A percentile compares a stretch with the other conserved stretches of the same genome.
Conservation (phyloP, 176 grass and related monocot genomes). For the Musa troglodytarum region DNA sequence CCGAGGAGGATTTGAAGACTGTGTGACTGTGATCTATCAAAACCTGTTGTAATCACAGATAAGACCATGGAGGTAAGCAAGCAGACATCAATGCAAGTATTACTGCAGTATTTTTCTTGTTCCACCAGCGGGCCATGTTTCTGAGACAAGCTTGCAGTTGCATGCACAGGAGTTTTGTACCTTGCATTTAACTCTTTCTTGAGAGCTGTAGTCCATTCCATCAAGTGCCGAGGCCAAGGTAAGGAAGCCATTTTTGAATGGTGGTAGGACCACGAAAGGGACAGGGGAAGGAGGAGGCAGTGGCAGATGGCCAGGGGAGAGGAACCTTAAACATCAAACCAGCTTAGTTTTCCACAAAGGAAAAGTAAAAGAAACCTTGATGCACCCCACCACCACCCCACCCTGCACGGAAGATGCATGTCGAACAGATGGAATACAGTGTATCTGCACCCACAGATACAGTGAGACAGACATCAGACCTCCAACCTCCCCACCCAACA, state of each 20-base stretch:
- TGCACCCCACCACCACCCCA: not conserved
- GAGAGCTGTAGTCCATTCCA: too few species aligned
- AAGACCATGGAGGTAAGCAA: too few species aligned
- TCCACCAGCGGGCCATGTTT: too few species aligned
- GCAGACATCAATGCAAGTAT: too few species aligned
- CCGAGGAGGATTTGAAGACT: too few species aligned
- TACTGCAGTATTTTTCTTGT: too few species aligned
- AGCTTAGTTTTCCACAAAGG: not conserved
- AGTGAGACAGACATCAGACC: not conserved
- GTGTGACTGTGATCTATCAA: too few species aligned
- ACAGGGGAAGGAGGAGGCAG: not conserved
- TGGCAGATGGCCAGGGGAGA: not conserved
- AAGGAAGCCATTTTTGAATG: too few species aligned
- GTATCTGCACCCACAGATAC: conserved; percentile 4
- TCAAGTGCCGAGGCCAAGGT: not conserved
- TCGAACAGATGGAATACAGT: not conserved
- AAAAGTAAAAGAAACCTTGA: not conserved
- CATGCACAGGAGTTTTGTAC: too few species aligned
- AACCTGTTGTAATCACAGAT: too few species aligned
- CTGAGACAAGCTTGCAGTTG: too few species aligned
- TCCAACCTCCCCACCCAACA: not conserved
- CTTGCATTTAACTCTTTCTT: too few species aligned
- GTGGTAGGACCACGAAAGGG: not conserved
- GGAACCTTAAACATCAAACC: not conserved
- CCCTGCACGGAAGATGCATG: not conserved